Evolutionary conservation across 208 protist genomes (phyloP), one percentile per base, ranked within the genome.

Genomic region (Wallacemonas collosoma): DNA sequence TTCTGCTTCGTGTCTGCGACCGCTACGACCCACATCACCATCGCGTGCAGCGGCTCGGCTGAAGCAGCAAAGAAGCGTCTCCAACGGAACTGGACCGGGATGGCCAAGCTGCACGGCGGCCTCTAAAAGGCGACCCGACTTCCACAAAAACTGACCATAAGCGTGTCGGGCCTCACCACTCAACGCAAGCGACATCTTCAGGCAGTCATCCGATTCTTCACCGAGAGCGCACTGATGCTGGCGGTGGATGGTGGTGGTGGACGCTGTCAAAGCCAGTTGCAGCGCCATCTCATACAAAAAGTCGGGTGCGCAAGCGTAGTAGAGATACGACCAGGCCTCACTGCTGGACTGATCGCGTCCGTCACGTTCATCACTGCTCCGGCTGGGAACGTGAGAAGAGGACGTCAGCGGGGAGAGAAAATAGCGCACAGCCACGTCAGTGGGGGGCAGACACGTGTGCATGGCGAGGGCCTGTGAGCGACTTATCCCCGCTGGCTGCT

Each of bases 261-360:
- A 50, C 17, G 64, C 40, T 41, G 60, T 39, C 1, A 65, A 58
- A 12, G 73, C 68, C 6, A 83, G 60, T 3, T 71, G 79, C n/a
- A 83, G 56, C 2, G 79, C 69, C 71, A 80, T 77, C 36, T 67
- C 71, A 39, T 73, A 80, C 15, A 75, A n/a, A 56, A 55, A 53
- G 41, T 83, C 79, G 4, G 43, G 66, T 51, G 62, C 55, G 58
- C 75, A 80, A 38, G 41, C 40, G 26, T 57, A 54, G 35, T 69
- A 58, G 47, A 26, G 4, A 39, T 69, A 12, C 8, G 6, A 43
- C 26, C 35, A 62, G 56, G 8, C 6, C 26, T 58, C 6, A 14
- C 14, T 14, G 47, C 47, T 14, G 11, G 47, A 15, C 47, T 51
- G 47, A 51, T 51, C 47, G 14, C 47, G 11, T 8, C 47, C 47